Evolutionary conservation across 2,329 filamentous ascomycete genomes (phyloP), one percentile per base, ranked within the genome.

Genomic region (Colletotrichum tanaceti): DNA sequence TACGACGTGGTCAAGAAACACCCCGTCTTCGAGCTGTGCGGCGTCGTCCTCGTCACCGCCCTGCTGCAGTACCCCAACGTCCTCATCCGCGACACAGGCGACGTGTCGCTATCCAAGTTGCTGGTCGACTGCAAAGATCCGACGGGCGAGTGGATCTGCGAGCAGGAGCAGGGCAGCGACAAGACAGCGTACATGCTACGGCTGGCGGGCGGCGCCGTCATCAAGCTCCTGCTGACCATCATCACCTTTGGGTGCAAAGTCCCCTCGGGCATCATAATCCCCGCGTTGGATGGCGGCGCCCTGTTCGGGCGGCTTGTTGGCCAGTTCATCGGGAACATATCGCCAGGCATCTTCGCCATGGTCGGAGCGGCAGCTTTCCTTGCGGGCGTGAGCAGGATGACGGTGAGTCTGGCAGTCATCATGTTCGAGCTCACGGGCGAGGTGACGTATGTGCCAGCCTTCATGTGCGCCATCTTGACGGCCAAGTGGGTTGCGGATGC

Each of bases 391-490:
- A 84, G 82, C 13, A 79, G 87, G 44, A 88, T 88, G 86, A 88
- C 86, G 0, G 84, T 88, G 11, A 85, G 83, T 2, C 79, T 89
- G 7, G 83, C 84, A 10, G 87, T 89, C 46, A 87, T 89, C 75
- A 88, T 89, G 86, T 88, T 89, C 74, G 86, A 87, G 74, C 79
- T 89, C 9, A 89, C 86, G 0, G 86, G 87, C 46, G 85, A 88
- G 72, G 80, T 88, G 9, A 83, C 86, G 68, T 88, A 87, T 74
- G 82, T 86, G 11, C 78, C 87, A 1, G 85, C 87, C 13, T 83
- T 87, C 70, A 89, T 88, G 85, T 81, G 87, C 24, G 86, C 86
- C 7, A 89, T 89, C 64, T 78, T 89, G 6, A 82, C 87, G 0
- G 85, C 86, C 0, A 89, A 89, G 75, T 89, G 85, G 85, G 81